Evolutionary conservation across 2,329 filamentous ascomycete genomes (phyloP).

Genomic region (Trichoderma semiorbis): DNA sequence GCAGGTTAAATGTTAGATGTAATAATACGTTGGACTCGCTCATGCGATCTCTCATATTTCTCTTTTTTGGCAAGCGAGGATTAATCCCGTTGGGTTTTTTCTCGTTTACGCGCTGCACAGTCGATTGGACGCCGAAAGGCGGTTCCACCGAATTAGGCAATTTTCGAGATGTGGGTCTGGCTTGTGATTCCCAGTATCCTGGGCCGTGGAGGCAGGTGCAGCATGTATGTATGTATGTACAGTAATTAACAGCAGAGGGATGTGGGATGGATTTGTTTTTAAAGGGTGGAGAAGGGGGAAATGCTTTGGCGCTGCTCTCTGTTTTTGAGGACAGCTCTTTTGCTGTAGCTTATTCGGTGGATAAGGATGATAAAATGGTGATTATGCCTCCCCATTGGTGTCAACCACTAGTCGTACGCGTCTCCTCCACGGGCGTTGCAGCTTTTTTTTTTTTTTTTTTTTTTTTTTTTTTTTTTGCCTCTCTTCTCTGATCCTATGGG

Average conservation of each 20-base stretch:
- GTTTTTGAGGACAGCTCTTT: not conserved
- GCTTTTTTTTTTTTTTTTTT: not conserved
- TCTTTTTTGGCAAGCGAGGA: not conserved
- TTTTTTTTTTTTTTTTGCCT: not conserved
- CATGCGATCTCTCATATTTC: not conserved
- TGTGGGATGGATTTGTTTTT: not conserved
- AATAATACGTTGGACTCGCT: not conserved
- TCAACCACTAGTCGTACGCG: not conserved
- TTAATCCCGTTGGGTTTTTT: not conserved
- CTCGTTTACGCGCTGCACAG: slow-evolving; percentile 4
- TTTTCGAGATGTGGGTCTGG: slow-evolving; percentile 13
- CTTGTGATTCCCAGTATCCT: slow-evolving; percentile 2
- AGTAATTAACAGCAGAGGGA: not conserved
- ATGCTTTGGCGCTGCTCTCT: not conserved
- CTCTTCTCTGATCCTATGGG: not conserved
- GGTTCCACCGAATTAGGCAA: slow-evolving; percentile 19
- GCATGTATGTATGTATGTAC: not conserved
- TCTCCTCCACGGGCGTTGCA: not conserved
- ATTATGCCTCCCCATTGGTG: not conserved
- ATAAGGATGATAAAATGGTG: not conserved
- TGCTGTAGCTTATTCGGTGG: not conserved
- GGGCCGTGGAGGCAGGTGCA: not conserved
- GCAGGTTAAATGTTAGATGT: not conserved
- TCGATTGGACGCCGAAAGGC: slow-evolving; percentile 6
- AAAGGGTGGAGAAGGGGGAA: not conserved